These are phyloP conservation scores for Rubroboletus satanas DNA, from an alignment of 768 basidiomycete genomes.

Conservation along the genomic window DNA sequence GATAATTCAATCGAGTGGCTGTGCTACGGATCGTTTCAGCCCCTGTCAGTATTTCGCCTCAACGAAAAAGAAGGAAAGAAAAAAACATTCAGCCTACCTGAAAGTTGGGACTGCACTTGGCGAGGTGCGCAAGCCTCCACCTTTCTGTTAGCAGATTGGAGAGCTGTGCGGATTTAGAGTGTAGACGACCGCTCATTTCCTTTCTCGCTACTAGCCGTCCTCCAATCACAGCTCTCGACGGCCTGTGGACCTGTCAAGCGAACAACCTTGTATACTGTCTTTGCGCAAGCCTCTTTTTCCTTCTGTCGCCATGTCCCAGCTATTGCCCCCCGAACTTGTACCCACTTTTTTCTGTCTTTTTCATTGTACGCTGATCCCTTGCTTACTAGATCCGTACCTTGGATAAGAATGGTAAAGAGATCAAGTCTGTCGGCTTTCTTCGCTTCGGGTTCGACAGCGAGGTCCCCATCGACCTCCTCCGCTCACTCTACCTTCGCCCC, in stretches of 20 bases:
- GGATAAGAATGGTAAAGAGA: constrained; percentile 73
- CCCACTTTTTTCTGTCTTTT: not conserved
- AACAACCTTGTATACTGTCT: no score
- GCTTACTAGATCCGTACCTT: constrained; percentile 51
- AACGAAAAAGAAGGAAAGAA: not conserved
- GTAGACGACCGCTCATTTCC: no score
- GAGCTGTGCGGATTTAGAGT: no score
- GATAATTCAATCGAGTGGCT: constrained; percentile 10
- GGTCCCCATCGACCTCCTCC: constrained; percentile 73
- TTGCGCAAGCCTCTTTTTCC: not conserved
- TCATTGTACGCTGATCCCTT: constrained; percentile 5
- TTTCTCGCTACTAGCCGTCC: no score
- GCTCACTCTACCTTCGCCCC: constrained; percentile 83
- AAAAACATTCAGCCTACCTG: not conserved
- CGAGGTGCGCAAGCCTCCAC: no score
- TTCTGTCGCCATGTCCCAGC: constrained; percentile 19
- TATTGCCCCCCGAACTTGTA: constrained; percentile 21
- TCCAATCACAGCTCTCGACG: no score
- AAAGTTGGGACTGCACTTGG: no score
- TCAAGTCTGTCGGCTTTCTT: constrained; percentile 75
- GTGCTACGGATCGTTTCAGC: not conserved
- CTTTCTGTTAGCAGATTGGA: no score
- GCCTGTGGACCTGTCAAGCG: no score
- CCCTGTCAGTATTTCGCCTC: not conserved
- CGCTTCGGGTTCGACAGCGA: constrained; percentile 90